phyloP scores from a whole-genome alignment of 169 alveolate species.

The Blepharisma undulans region DNA sequence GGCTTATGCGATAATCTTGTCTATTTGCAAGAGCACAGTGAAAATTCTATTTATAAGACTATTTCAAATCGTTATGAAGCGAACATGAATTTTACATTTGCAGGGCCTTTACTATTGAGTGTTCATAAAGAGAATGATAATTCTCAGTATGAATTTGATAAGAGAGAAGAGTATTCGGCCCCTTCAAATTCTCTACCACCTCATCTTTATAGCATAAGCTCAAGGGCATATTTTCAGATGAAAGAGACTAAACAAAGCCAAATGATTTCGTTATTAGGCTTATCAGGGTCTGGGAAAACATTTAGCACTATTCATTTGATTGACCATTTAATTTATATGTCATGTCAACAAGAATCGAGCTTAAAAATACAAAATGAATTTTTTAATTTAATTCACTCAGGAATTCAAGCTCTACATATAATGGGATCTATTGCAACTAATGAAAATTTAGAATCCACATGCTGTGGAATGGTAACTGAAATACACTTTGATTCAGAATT shows the following conservation, averaged over 20 bases:
- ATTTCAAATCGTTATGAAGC: not conserved
- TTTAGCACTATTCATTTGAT: constrained; percentile 22
- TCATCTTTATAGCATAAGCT: not conserved
- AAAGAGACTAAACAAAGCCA: not conserved
- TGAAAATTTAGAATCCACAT: constrained; percentile 7
- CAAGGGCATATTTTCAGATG: not conserved
- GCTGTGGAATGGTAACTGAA: constrained; percentile 19
- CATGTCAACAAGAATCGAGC: not conserved
- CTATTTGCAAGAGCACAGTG: constrained; percentile 7
- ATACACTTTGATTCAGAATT: not conserved
- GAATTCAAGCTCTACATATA: not conserved
- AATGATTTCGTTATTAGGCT: constrained; percentile 33
- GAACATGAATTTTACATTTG: not conserved
- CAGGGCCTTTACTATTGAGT: constrained; percentile 15
- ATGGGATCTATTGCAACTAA: constrained; percentile 11
- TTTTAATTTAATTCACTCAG: not conserved
- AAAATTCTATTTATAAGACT: not conserved
- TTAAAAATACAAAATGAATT: not conserved
- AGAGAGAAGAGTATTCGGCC: not conserved
- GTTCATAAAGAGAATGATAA: not conserved
- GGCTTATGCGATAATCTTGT: not conserved
- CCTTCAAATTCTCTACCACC: not conserved
- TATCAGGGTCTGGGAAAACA: constrained; percentile 39
- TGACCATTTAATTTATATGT: constrained; percentile 9
- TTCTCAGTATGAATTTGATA: not conserved